Conservation (phyloP, 306 rosid species). For the Acacia crassicarpa region DNA sequence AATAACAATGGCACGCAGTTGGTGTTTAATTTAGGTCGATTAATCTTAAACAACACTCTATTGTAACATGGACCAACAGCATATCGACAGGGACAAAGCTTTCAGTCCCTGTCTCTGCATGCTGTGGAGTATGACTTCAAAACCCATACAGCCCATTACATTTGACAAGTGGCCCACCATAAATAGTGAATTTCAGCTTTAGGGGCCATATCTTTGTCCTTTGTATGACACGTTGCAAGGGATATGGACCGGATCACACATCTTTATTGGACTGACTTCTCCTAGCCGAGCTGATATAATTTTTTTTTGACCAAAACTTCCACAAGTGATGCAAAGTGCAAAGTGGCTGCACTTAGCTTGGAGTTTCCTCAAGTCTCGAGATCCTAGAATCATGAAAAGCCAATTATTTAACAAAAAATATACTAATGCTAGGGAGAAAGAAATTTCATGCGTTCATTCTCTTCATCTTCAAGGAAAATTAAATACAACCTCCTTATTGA, state of each 20-base stretch:
- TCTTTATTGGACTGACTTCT: neutral
- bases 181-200: neutral
- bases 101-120: neutral
- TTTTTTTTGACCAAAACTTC: neutral
- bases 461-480: neutral
- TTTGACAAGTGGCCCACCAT: neutral
- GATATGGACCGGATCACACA: neutral
- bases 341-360: neutral
- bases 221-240: neutral
- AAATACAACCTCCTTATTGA: neutral
- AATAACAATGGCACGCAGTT: neutral
- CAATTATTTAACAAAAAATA: neutral
- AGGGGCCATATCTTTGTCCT: neutral
- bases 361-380: neutral
- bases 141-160: neutral
- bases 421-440: neutral
- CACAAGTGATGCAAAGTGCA: neutral
- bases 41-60: neutral
- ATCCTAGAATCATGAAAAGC: conserved; percentile 2
- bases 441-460: neutral
- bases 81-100: neutral
- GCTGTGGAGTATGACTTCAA: neutral
- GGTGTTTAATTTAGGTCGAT: neutral
- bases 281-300: neutral
- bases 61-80: neutral